Percentiles rank a stretch among this genome's conserved stretches.
Evolutionary conservation across 352 stramenopile species (phyloP).

Genomic region (Globisporangium carolinianum): DNA sequence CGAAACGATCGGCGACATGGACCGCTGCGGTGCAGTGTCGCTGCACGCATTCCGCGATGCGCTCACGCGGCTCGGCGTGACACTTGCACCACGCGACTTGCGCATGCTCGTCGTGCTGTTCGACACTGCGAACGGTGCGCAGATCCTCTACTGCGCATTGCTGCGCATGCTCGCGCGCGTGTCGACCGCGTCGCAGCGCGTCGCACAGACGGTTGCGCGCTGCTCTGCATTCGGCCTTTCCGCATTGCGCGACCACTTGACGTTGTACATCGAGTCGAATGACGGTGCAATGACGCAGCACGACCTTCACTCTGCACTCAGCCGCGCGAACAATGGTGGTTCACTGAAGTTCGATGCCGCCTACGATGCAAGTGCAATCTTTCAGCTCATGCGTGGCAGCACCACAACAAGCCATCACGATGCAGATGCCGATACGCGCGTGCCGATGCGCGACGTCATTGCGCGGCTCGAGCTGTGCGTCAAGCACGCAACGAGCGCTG

Average conservation of each 20-base stretch:
- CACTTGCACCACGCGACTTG: constrained; percentile 29
- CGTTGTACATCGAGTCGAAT: constrained; percentile 26
- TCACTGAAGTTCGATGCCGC: too few species aligned
- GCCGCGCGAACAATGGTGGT: constrained; percentile 15
- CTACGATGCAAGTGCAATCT: too few species aligned
- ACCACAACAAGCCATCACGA: background rate
- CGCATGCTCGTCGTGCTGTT: constrained; percentile 45
- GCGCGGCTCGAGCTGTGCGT: constrained; percentile 24
- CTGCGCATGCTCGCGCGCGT: constrained; percentile 24
- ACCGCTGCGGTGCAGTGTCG: constrained; percentile 29
- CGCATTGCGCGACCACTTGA: constrained; percentile 29
- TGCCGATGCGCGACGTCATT: constrained; percentile 31
- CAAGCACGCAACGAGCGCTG: constrained; percentile 8
- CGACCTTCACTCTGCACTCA: constrained; percentile 36
- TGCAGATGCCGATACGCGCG: constrained; percentile 3
- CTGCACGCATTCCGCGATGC: constrained; percentile 38
- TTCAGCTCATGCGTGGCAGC: too few species aligned
- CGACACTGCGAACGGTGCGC: constrained; percentile 29
- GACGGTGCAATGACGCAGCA: constrained; percentile 30
- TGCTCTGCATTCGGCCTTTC: constrained; percentile 33
- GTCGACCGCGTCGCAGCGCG: constrained; percentile 15
- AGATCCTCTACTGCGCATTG: constrained; percentile 47
- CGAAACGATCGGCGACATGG: constrained; percentile 35
- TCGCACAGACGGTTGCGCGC: constrained; percentile 20
- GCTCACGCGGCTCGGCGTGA: constrained; percentile 26